Conservation (phyloP, 169 alveolate species). For the Plasmodium vivax region DNA sequence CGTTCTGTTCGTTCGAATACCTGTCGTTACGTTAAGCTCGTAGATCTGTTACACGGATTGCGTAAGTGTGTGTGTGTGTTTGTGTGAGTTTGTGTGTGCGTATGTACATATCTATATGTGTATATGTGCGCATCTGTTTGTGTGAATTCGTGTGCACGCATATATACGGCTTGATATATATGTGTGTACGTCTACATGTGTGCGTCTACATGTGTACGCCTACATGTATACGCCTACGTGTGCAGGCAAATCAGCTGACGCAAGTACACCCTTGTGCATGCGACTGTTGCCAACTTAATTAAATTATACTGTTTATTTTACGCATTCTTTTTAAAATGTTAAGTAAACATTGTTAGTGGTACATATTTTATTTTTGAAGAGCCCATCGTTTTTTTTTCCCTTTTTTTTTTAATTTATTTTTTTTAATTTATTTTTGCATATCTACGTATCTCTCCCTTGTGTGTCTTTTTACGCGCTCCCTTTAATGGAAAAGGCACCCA, state of each 20-base stretch:
- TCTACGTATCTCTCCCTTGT: not conserved
- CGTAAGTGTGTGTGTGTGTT: not conserved
- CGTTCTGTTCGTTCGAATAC: slow-evolving; percentile 15
- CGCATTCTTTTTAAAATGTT: slow-evolving; percentile 16
- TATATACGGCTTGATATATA: not conserved
- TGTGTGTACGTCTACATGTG: not conserved
- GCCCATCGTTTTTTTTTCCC: slow-evolving; percentile 4
- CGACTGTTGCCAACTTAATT: slow-evolving; percentile 26
- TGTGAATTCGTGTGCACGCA: not conserved
- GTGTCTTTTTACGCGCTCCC: not conserved
- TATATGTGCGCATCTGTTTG: not conserved
- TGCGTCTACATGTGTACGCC: not conserved
- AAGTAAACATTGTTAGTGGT: slow-evolving; percentile 1
- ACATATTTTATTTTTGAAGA: slow-evolving; percentile 40
- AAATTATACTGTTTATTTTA: slow-evolving; percentile 22
- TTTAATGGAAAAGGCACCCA: slow-evolving; percentile 15
- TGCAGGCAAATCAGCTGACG: not conserved
- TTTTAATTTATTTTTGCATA: slow-evolving; percentile 2
- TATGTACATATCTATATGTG: not conserved
- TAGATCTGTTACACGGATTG: slow-evolving; percentile 24
- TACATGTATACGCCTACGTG: not conserved
- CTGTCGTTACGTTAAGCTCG: slow-evolving; percentile 12
- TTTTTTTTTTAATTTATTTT: not conserved
- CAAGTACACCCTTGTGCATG: slow-evolving; percentile 15
- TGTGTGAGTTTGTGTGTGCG: not conserved